phyloP scores from a whole-genome alignment of 108 stramenopile species.

The Pseudonitzschia delicatissima region DNA sequence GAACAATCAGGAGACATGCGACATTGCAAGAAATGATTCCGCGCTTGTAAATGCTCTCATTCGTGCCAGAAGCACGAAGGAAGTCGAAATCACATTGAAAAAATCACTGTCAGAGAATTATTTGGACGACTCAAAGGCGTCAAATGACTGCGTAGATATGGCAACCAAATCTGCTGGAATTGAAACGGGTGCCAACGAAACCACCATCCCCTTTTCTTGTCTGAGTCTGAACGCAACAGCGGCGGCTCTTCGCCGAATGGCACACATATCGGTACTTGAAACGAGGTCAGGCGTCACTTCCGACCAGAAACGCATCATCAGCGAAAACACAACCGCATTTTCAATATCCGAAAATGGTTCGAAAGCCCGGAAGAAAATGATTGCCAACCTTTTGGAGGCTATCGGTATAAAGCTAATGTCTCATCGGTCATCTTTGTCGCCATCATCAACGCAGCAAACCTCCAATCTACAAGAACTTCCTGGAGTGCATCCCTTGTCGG shows the following conservation, averaged over 20 bases:
- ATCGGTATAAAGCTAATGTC: constrained; percentile 18
- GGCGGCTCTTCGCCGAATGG: constrained; percentile 16
- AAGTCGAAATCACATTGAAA: constrained; percentile 9
- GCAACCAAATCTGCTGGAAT: background rate
- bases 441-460: background rate
- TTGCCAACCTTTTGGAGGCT: constrained; percentile 12
- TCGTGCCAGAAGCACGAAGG: constrained; percentile 12
- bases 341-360: background rate
- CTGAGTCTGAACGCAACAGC: constrained; percentile 19
- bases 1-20: background rate
- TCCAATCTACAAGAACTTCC: constrained; percentile 3
- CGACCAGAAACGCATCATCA: background rate
- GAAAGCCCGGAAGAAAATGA: background rate
- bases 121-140: background rate
- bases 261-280: constrained; percentile 20
- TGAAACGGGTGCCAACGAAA: background rate
- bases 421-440: background rate
- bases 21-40: constrained; percentile 3
- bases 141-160: background rate
- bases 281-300: background rate
- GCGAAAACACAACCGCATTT: background rate
- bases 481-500: constrained; percentile 16
- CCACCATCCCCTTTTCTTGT: background rate
- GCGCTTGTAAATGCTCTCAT: constrained; percentile 5
- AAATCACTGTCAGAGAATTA: background rate